Evolutionary conservation across 2,329 filamentous ascomycete species (phyloP).

Genomic region (Thyridium curvatum): DNA sequence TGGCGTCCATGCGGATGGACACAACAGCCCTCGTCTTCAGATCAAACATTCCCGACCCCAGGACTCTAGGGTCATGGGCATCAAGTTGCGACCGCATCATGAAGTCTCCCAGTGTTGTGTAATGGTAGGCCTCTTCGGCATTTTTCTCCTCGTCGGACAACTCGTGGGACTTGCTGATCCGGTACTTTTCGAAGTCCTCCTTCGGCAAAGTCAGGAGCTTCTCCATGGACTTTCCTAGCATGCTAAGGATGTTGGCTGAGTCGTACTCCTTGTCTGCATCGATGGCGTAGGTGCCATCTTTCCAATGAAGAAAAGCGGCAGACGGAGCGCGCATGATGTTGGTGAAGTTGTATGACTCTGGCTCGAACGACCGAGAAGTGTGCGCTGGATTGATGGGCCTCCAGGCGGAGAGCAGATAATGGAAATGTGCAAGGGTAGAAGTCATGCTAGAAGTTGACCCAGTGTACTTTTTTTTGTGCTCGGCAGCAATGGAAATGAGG

Average conservation of each 20-base stretch:
- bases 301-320: slow-evolving; percentile 75
- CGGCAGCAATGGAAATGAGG: slow-evolving; percentile 61
- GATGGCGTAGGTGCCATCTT: slow-evolving; percentile 84
- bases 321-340: slow-evolving; percentile 64
- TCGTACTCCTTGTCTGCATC: slow-evolving; percentile 95
- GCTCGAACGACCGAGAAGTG: slow-evolving; percentile 61
- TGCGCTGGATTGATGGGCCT: slow-evolving; percentile 61
- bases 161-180: slow-evolving; percentile 59
- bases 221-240: slow-evolving; percentile 93
- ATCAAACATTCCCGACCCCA: slow-evolving; percentile 91
- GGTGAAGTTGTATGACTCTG: slow-evolving; percentile 63
- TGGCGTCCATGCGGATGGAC: slow-evolving; percentile 81
- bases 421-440: slow-evolving; percentile 78
- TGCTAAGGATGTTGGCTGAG: slow-evolving; percentile 76
- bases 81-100: slow-evolving; percentile 94
- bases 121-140: slow-evolving; percentile 77
- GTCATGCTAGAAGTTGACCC: slow-evolving; percentile 99
- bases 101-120: slow-evolving; percentile 79
- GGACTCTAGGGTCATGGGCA: slow-evolving; percentile 77
- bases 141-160: slow-evolving; percentile 67
- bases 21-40: slow-evolving; percentile 91
- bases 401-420: slow-evolving; percentile 84
- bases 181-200: slow-evolving; percentile 80
- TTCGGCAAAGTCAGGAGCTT: slow-evolving; percentile 83
- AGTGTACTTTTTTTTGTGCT: slow-evolving; percentile 71